phyloP scores from a whole-genome alignment of 768 basidiomycete genomes.

The Rhodocollybia butyracea region DNA sequence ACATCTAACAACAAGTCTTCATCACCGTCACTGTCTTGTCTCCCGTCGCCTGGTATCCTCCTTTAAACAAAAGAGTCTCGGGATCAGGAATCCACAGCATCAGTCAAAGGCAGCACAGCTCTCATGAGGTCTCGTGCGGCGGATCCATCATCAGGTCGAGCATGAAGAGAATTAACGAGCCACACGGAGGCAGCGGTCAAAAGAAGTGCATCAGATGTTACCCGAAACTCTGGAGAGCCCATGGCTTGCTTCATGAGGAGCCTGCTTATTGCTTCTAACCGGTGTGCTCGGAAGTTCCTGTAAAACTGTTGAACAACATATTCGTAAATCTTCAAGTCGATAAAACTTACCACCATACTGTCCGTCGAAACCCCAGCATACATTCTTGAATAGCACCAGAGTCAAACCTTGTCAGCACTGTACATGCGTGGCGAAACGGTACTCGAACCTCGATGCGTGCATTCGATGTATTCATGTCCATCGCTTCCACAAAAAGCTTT shows the following conservation, averaged over 20 bases:
- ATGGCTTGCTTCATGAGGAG: conserved; percentile 14
- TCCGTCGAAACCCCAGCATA: conserved; percentile 12
- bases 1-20: not conserved
- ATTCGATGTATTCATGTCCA: conserved; percentile 11
- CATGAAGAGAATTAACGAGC: conserved; percentile 14
- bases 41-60: too few relatives aligned
- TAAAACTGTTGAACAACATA: not conserved
- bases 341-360: conserved; percentile 16
- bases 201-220: conserved; percentile 3
- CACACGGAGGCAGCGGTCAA: conserved; percentile 14
- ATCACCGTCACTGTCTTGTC: too few relatives aligned
- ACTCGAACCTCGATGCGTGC: conserved; percentile 28
- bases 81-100: conserved; percentile 2
- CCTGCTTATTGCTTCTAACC: conserved; percentile 14
- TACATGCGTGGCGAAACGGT: conserved; percentile 11
- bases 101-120: conserved; percentile 17
- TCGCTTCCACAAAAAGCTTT: conserved; percentile 18
- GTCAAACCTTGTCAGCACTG: conserved; percentile 6
- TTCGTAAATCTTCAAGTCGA: not conserved
- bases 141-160: conserved; percentile 13
- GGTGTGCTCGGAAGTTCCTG: conserved; percentile 20
- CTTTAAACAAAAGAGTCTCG: not conserved
- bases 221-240: not conserved
- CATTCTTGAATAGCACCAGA: not conserved
- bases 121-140: conserved; percentile 15